Conservation (phyloP, 2,329 filamentous ascomycete genomes). For the Xylogone sp. region DNA sequence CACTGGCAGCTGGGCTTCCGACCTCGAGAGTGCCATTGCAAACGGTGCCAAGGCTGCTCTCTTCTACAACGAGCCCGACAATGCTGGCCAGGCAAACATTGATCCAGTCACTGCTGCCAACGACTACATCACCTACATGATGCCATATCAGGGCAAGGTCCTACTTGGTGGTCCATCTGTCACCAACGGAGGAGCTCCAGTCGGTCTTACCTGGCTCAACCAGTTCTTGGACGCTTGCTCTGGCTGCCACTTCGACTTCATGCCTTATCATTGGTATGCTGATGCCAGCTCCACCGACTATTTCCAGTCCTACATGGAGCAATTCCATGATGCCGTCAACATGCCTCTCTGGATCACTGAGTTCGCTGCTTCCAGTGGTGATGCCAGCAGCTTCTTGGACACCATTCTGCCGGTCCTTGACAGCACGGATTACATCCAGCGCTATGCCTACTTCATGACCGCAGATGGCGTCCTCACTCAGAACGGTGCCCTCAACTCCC, state of each 20-base stretch:
- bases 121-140: conserved; percentile 36
- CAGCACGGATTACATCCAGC: conserved; percentile 31
- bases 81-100: conserved; percentile 51
- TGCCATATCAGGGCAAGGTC: conserved; percentile 35
- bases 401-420: conserved; percentile 42
- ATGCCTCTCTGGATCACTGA: conserved; percentile 43
- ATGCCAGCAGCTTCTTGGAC: conserved; percentile 33
- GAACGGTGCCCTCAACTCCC: conserved; percentile 3
- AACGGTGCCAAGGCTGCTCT: conserved; percentile 44
- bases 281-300: conserved; percentile 29
- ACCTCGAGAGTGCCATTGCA: conserved; percentile 47
- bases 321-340: conserved; percentile 32
- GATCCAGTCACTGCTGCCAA: conserved; percentile 29
- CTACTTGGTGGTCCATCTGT: conserved; percentile 40
- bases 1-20: conserved; percentile 44
- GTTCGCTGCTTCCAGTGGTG: conserved; percentile 32
- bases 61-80: conserved; percentile 71
- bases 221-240: conserved; percentile 34
- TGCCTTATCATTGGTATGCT: conserved; percentile 43
- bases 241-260: conserved; percentile 38
- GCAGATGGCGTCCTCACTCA: conserved; percentile 28
- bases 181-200: conserved; percentile 34
- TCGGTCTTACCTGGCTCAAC: conserved; percentile 36
- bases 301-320: conserved; percentile 39
- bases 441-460: conserved; percentile 37